A percentile compares a stretch with the other conserved stretches of the same genome.
Evolutionary conservation across 139 green algal genomes (phyloP).

Genomic region (Volvox reticuliferus): DNA sequence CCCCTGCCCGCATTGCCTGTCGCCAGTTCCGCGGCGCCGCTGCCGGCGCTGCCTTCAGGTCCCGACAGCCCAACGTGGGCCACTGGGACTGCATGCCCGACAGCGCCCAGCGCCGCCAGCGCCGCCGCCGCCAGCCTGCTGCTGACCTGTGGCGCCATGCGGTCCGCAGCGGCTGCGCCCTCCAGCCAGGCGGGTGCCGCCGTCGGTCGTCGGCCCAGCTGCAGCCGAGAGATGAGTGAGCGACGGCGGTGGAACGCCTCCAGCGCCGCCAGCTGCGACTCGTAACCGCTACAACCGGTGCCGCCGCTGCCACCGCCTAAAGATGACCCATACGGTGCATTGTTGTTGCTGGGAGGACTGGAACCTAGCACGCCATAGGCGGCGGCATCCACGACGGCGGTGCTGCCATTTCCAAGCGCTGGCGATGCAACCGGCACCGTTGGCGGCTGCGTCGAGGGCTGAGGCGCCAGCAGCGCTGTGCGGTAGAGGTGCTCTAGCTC

Average conservation of each 20-base stretch:
- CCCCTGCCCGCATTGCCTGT: neutral
- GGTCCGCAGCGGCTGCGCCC: constrained; percentile 8
- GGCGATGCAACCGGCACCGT: neutral
- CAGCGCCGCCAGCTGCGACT: constrained; percentile 25
- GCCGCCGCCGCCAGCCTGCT: constrained; percentile 12
- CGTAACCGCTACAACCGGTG: neutral
- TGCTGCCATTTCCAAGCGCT: neutral
- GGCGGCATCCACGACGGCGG: neutral
- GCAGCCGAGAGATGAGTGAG: constrained; percentile 35
- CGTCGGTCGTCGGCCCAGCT: constrained; percentile 57
- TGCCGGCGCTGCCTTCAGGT: neutral
- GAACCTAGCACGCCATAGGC: neutral
- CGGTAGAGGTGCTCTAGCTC: constrained; percentile 71
- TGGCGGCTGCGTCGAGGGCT: neutral
- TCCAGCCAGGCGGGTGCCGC: constrained; percentile 39
- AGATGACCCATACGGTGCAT: neutral
- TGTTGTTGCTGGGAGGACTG: neutral
- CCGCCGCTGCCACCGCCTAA: neutral
- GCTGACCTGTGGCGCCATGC: constrained; percentile 37
- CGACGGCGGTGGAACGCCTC: constrained; percentile 26
- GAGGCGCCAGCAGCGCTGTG: constrained; percentile 31
- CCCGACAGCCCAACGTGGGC: neutral
- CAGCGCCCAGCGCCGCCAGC: constrained; percentile 25
- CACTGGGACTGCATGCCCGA: constrained; percentile 7
- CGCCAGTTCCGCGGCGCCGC: neutral